phyloP scores from a whole-genome alignment of 306 rosid genomes.

The Trichosanthes cucumerina region DNA sequence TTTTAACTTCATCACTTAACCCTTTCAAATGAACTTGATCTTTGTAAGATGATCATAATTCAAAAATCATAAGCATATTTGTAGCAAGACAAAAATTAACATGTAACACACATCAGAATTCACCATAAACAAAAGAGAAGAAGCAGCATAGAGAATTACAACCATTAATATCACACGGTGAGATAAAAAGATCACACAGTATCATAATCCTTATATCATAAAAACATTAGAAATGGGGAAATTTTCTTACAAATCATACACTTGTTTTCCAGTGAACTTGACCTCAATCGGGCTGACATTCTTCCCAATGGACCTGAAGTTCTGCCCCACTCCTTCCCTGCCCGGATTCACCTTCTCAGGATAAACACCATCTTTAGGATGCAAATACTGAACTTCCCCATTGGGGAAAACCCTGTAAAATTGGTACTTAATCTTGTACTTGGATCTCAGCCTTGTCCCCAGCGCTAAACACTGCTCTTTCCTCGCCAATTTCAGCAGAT shows the following conservation, averaged over 20 bases:
- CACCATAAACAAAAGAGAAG: too few species aligned
- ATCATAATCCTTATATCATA: not conserved
- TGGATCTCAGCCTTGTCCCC: constrained; percentile 80
- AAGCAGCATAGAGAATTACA: not conserved
- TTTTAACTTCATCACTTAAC: too few species aligned
- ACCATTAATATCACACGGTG: not conserved
- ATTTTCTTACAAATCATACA: constrained; percentile 43
- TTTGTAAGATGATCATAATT: too few species aligned
- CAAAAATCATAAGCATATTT: too few species aligned
- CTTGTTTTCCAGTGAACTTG: constrained; percentile 94
- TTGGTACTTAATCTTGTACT: constrained; percentile 96
- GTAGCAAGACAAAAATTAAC: too few species aligned
- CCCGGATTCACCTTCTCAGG: constrained; percentile 97
- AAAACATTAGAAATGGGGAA: not conserved
- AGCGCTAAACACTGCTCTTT: constrained; percentile 97
- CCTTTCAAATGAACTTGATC: too few species aligned
- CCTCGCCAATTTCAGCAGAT: constrained; percentile 77
- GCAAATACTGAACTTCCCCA: constrained; percentile 93
- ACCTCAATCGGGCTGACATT: constrained; percentile 83
- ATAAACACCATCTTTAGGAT: constrained; percentile 94
- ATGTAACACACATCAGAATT: too few species aligned
- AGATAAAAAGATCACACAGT: not conserved
- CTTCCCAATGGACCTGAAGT: constrained; percentile 92
- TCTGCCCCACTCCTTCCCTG: constrained; percentile 78
- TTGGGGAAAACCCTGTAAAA: constrained; percentile 97